A percentile compares a stretch with the other conserved stretches of the same genome.
Conservation (phyloP, 306 rosid genomes). For the Crotalaria pallida region DNA sequence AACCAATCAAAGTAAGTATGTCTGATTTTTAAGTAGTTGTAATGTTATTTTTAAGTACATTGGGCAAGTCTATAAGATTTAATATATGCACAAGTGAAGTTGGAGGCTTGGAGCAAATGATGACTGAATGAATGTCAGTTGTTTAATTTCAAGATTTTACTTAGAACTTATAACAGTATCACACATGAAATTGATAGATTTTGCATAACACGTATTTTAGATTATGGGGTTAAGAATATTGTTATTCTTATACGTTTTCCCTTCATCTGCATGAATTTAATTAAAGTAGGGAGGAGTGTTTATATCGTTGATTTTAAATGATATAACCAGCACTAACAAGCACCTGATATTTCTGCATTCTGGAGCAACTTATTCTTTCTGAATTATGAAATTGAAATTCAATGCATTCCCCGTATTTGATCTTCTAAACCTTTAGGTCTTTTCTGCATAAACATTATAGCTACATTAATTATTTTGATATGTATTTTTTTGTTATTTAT, state of each 20-base stretch:
- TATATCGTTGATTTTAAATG: neutral
- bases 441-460: too few species aligned
- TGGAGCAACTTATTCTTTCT: neutral
- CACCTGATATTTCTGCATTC: neutral
- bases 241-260: neutral
- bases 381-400: too few species aligned
- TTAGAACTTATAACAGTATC: neutral
- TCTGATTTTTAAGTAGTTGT: too few species aligned
- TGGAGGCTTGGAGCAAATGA: conserved; percentile 96
- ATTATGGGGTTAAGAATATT: neutral
- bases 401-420: too few species aligned
- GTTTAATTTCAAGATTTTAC: conserved; percentile 28
- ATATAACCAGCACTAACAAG: neutral
- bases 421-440: too few species aligned
- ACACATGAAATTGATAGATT: neutral
- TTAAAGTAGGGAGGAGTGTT: neutral
- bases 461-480: too few species aligned
- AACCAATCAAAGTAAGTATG: too few species aligned
- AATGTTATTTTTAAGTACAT: too few species aligned
- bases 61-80: conserved; percentile 71
- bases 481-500: too few species aligned
- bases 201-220: neutral
- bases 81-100: conserved; percentile 66
- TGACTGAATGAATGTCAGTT: conserved; percentile 83
- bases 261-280: neutral